Evolutionary conservation across 495 filamentous ascomycete species (phyloP).

Genomic region (Trichocladium antarcticum): DNA sequence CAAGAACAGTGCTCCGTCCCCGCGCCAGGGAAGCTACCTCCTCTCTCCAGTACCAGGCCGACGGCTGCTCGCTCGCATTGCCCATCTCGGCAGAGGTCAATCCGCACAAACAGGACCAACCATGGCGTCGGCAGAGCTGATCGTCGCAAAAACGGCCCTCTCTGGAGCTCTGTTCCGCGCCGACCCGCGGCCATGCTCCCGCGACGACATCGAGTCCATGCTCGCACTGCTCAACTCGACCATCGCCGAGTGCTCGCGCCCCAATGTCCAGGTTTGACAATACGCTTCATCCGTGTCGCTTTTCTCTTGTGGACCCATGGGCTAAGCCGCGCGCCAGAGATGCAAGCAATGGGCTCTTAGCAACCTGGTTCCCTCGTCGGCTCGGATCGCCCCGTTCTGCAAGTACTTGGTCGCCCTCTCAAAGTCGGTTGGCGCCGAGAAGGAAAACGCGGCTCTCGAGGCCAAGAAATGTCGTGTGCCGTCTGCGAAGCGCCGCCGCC

Average conservation of each 20-base stretch:
- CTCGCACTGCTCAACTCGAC: constrained; percentile 55
- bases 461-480: constrained; percentile 28
- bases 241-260: constrained; percentile 61
- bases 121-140: constrained; percentile 68
- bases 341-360: constrained; percentile 78
- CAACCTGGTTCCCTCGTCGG: constrained; percentile 56
- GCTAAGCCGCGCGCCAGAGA: constrained; percentile 53
- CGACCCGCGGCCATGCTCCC: constrained; percentile 58
- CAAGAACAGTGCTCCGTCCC: background rate
- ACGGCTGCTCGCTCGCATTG: background rate
- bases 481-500: constrained; percentile 55
- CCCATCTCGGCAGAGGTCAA: too few relatives aligned
- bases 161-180: constrained; percentile 62
- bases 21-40: background rate
- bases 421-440: constrained; percentile 39
- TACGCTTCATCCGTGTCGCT: constrained; percentile 44
- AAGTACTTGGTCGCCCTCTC: constrained; percentile 68
- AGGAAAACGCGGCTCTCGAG: constrained; percentile 2
- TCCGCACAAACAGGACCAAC: background rate
- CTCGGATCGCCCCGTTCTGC: constrained; percentile 53
- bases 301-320: constrained; percentile 34
- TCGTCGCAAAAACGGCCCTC: constrained; percentile 72
- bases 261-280: constrained; percentile 93
- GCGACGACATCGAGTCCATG: constrained; percentile 62
- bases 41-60: background rate